phyloP scores from a whole-genome alignment of 1,284 basidiomycete genomes.

The Salmacisia buchloeana region DNA sequence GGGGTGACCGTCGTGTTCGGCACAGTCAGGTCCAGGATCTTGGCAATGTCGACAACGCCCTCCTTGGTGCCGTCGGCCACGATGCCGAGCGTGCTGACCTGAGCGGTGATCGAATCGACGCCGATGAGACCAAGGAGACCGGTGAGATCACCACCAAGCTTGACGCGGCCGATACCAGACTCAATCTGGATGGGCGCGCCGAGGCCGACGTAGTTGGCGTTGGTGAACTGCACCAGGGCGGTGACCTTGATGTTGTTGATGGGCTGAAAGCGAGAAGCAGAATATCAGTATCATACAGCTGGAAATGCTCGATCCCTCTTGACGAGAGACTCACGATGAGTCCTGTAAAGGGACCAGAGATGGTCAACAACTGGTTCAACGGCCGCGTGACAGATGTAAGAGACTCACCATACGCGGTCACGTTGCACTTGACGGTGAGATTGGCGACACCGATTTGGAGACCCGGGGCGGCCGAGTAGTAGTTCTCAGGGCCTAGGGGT shows the following conservation, averaged over 20 bases:
- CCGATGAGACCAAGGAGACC: neutral
- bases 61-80: neutral
- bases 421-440: neutral
- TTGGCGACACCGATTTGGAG: constrained; percentile 8
- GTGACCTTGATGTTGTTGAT: constrained; percentile 7
- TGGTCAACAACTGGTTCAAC: too few relatives aligned
- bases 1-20: neutral
- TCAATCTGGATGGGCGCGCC: constrained; percentile 4
- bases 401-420: constrained; percentile 2
- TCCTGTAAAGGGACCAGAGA: too few relatives aligned
- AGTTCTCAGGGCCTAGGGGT: neutral
- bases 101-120: neutral
- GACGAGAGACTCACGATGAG: too few relatives aligned
- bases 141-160: neutral
- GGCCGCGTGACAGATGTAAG: too few relatives aligned
- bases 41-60: neutral
- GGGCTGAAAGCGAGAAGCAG: neutral
- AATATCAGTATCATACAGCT: neutral
- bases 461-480: constrained; percentile 2
- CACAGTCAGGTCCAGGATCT: neutral
- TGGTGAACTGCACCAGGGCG: constrained; percentile 5
- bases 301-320: too few relatives aligned
- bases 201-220: constrained; percentile 7
- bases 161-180: neutral
- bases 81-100: constrained; percentile 1